Conservation (phyloP, 139 green algal species). For the Micractinium sp. region DNA sequence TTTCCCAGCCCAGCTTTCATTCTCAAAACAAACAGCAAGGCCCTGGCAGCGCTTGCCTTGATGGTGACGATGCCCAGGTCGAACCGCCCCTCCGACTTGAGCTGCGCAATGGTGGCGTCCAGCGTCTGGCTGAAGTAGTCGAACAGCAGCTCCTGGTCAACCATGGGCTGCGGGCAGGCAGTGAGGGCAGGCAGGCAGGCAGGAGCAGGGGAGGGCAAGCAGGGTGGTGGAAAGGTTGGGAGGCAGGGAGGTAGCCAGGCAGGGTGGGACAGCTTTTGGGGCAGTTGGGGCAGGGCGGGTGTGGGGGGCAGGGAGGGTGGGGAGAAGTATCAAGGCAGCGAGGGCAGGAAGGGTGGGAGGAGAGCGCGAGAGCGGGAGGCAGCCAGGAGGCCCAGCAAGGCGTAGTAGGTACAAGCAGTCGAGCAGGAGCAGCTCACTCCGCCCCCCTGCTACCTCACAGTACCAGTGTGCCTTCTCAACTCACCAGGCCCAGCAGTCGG, state of each 20-base stretch:
- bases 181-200: too few species aligned
- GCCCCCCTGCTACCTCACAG: neutral
- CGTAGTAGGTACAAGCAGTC: neutral
- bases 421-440: neutral
- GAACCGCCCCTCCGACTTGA: conserved; percentile 56
- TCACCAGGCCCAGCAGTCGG: conserved; percentile 72
- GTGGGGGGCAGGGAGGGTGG: neutral
- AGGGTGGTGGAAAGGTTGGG: neutral
- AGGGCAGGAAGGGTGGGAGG: neutral
- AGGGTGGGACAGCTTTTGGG: neutral
- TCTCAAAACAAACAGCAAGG: too few species aligned
- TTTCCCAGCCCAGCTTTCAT: neutral
- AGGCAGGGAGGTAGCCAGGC: neutral
- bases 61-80: conserved; percentile 61
- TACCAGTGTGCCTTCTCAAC: neutral
- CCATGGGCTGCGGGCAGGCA: conserved; percentile 4
- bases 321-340: neutral
- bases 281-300: neutral
- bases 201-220: neutral
- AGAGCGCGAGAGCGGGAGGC: neutral
- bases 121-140: conserved; percentile 51
- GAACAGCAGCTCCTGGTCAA: conserved; percentile 75
- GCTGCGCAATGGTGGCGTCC: conserved; percentile 56
- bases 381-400: neutral
- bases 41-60: neutral